Percentiles rank a stretch among this genome's conserved stretches.
Conservation (phyloP, 805 yeast species). For the Cyberlindnera nakhonratchasimensis region DNA sequence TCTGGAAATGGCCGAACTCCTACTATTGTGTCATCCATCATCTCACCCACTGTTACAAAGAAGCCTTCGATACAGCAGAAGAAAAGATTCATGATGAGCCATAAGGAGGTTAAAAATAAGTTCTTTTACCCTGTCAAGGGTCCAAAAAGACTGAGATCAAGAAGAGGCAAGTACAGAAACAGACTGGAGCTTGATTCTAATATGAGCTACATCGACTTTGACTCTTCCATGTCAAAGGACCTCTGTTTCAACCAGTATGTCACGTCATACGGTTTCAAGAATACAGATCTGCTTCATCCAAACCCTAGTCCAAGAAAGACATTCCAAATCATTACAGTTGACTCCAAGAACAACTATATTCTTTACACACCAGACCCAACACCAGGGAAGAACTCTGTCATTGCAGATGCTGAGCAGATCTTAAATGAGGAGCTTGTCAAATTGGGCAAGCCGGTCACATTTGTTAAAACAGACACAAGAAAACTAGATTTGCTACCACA, state of each 20-base stretch:
- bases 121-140: slow-evolving; percentile 27
- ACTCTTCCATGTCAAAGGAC: slow-evolving; percentile 24
- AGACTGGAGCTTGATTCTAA: slow-evolving; percentile 22
- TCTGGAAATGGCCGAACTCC: slow-evolving; percentile 22
- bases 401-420: slow-evolving; percentile 23
- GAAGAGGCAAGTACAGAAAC: slow-evolving; percentile 27
- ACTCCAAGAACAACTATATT: slow-evolving; percentile 27
- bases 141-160: slow-evolving; percentile 22
- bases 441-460: slow-evolving; percentile 17
- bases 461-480: background rate
- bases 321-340: slow-evolving; percentile 24
- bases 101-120: slow-evolving; percentile 18
- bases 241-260: slow-evolving; percentile 21
- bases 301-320: slow-evolving; percentile 14
- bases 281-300: slow-evolving; percentile 12
- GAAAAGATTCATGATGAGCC: slow-evolving; percentile 24
- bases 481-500: slow-evolving; percentile 5
- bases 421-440: slow-evolving; percentile 23
- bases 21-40: slow-evolving; percentile 19
- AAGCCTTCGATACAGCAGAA: slow-evolving; percentile 15
- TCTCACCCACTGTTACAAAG: slow-evolving; percentile 16
- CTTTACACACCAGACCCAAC: slow-evolving; percentile 26
- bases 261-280: slow-evolving; percentile 10
- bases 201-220: slow-evolving; percentile 24
- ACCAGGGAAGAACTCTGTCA: slow-evolving; percentile 18